These are phyloP conservation scores for Boeremia exigua DNA, from an alignment of 2,329 filamentous ascomycete species.

Conservation along the genomic window DNA sequence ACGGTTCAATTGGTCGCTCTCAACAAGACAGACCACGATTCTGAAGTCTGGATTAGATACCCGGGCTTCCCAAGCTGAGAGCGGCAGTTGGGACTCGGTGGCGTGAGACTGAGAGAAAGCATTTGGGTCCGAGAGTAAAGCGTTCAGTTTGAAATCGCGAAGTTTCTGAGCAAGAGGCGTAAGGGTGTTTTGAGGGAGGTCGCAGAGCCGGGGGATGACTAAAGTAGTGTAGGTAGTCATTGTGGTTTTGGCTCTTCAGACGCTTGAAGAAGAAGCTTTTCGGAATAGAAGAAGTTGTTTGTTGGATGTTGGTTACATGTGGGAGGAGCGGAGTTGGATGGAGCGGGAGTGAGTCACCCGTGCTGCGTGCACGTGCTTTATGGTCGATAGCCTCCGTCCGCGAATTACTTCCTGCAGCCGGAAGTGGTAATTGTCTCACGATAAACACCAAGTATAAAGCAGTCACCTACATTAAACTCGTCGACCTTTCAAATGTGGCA, in stretches of 20 bases:
- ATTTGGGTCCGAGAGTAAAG: not conserved
- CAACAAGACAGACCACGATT: not conserved
- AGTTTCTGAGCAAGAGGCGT: not conserved
- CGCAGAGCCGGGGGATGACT: not conserved
- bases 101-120: constrained; percentile 5
- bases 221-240: not conserved
- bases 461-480: too few relatives aligned
- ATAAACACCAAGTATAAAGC: too few relatives aligned
- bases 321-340: too few relatives aligned
- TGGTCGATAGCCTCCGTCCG: too few relatives aligned
- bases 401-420: too few relatives aligned
- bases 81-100: not conserved
- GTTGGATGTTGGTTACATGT: too few relatives aligned
- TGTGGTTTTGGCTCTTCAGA: not conserved
- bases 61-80: constrained; percentile 1
- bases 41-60: not conserved
- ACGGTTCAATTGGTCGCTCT: not conserved
- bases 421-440: too few relatives aligned
- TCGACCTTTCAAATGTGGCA: too few relatives aligned
- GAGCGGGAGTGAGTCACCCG: too few relatives aligned
- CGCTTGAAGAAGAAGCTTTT: too few relatives aligned
- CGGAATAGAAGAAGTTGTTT: too few relatives aligned
- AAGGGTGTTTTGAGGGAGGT: not conserved
- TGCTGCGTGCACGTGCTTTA: too few relatives aligned
- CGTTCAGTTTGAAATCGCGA: not conserved